Evolutionary conservation across 768 basidiomycete genomes (phyloP), one percentile per base, ranked within the genome.

Genomic region (Leccinum broughii): DNA sequence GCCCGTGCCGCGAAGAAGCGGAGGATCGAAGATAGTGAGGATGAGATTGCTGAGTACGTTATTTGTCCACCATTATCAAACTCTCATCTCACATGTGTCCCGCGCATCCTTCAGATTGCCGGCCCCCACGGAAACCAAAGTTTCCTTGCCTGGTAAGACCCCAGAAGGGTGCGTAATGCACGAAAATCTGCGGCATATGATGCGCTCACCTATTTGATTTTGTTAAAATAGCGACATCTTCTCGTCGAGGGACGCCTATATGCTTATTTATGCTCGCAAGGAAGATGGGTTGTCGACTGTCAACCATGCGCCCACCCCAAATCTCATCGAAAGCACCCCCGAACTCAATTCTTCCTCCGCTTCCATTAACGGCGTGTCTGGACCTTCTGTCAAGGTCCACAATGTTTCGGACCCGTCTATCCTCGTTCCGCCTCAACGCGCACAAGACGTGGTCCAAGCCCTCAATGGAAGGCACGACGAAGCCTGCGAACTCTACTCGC

Each of bases 201-300:
- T 62, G 37, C 39, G 51, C 62, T 66, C 48, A 62, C 13, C 37
- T 52, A 62, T 62, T 66, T 72, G 68, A 63, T 66, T 61, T 65
- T 56, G 49, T 62, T 51, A 14, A 24, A 61, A 55, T 65, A 84
- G 81, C 61, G 77, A 80, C 41, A 80, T 90, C 46, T 74, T 74
- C 63, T 79, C 83, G 3, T 94, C 93, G 2, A 90, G 84, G 74
- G 93, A 97, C 66, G 93, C 93, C 6, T 97, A 98, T 75, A 96
- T 98, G 94, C 81, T 98, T 34, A 87, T 98, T 56, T 98, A 98
- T 73, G 82, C 84, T 39, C 83, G 85, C 11, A 80, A 78, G 64
- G 67, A 74, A 30, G 58, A 65, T 20, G 49, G 51, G 37, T 51
- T 57, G 41, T 20, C 62, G 53, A 61, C 62, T 30, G 44, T 46